Evolutionary conservation across 805 yeast genomes (phyloP), one percentile per base, ranked within the genome.

Genomic region (Kluyveromyces aestuarii): DNA sequence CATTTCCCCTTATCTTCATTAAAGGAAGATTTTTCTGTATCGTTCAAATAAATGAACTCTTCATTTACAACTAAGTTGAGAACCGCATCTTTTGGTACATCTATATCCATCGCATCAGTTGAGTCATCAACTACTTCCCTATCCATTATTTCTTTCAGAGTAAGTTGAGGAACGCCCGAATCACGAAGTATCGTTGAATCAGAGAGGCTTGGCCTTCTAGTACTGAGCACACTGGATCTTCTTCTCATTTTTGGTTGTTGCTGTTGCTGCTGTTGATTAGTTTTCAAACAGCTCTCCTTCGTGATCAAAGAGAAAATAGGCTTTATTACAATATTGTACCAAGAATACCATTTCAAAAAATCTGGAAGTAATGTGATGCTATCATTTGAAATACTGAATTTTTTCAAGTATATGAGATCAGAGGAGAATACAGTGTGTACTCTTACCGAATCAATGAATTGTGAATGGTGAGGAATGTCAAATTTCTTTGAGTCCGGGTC

Each of bases 91-190:
- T 40, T 41, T 46, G 39, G 49, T 14, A 52, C 45, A 25, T 43
- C 50, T 37, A 44, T 41, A 27, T 43, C 44, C 35, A 48, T 38
- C 10, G 45, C 37, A 25, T 50, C 50, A 10, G 52, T 57, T 14
- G 55, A 57, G 10, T 54, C 51, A 14, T 52, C 57, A 2, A 54
- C 40, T 1, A 52, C 62, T 6, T 60, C 57, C 39, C 59, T 61
- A n/a, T 60, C 48, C 57, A 61, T 55, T 16, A 63, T 58, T 42
- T 66, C 70, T 40, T 62, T 60, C 36, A 66, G 50, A 45, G 57
- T 64, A 37, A 59, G 61, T 45, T 65, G 66, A 37, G 60, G 67
- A 13, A 65, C 41, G 7, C 68, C 68, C 49, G 63, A 65, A 40
- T 65, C 68, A 44, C 59, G 62, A 13, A 65, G 46, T 58, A 65